These are phyloP conservation scores for Neurospora africana DNA, from an alignment of 495 filamentous ascomycete species.

Conservation along the genomic window DNA sequence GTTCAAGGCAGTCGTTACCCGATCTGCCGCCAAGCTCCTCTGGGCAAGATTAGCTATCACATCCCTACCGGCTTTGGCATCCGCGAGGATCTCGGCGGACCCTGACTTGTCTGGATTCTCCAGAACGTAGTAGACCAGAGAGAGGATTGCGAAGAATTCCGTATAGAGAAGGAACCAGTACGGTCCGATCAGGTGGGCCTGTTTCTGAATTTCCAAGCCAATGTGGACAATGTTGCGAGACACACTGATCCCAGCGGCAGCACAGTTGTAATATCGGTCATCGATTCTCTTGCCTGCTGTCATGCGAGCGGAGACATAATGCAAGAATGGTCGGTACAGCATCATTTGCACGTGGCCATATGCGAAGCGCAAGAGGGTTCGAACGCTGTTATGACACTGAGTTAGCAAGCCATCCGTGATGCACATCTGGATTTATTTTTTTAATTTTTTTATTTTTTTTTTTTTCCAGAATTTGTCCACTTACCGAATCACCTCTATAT, in stretches of 20 bases:
- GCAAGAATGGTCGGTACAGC: constrained; percentile 88
- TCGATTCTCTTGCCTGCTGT: constrained; percentile 59
- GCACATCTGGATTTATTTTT: neutral
- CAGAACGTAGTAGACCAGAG: constrained; percentile 77
- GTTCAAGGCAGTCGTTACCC: constrained; percentile 64
- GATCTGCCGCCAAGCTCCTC: constrained; percentile 78
- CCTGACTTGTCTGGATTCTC: constrained; percentile 77
- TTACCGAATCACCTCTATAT: constrained; percentile 66
- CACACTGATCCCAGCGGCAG: constrained; percentile 82
- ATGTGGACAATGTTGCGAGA: constrained; percentile 93
- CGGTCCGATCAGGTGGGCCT: constrained; percentile 71
- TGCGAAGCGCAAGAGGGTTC: constrained; percentile 76
- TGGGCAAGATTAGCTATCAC: constrained; percentile 67
- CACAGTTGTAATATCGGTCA: constrained; percentile 81
- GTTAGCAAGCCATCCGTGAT: neutral
- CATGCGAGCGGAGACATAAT: constrained; percentile 73
- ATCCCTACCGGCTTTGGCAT: constrained; percentile 73
- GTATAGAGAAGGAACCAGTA: constrained; percentile 98
- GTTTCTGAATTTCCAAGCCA: constrained; percentile 76
- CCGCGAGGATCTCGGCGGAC: constrained; percentile 67
- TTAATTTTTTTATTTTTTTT: no score
- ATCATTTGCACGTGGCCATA: constrained; percentile 92
- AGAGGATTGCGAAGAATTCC: constrained; percentile 87
- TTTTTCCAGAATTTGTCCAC: constrained; percentile 6
- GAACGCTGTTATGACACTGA: constrained; percentile 44